Conservation (phyloP, 2,329 filamentous ascomycete species). For the Neurospora sp. region DNA sequence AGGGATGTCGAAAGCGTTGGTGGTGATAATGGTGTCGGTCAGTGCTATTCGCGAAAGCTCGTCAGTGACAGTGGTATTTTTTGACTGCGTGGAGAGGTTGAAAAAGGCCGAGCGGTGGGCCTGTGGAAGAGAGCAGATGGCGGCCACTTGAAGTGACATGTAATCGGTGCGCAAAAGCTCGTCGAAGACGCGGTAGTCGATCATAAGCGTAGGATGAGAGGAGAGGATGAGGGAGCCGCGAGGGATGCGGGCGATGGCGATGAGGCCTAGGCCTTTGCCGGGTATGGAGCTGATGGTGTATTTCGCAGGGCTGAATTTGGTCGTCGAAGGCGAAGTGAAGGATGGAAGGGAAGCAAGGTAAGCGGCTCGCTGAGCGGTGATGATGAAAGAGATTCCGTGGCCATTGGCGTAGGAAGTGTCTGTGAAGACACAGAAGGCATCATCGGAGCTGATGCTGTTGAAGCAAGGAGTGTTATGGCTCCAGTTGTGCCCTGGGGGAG, state of each 20-base stretch:
- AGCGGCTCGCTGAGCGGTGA: constrained; percentile 23
- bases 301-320: constrained; percentile 11
- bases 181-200: constrained; percentile 29
- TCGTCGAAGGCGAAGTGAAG: constrained; percentile 19
- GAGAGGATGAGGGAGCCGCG: constrained; percentile 30
- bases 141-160: constrained; percentile 23
- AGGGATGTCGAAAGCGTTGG: constrained; percentile 31
- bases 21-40: constrained; percentile 27
- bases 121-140: constrained; percentile 22
- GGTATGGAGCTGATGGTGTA: constrained; percentile 28
- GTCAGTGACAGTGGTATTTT: constrained; percentile 11
- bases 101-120: constrained; percentile 23
- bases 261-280: constrained; percentile 29
- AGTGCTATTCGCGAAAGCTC: constrained; percentile 17
- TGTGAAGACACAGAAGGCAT: constrained; percentile 27
- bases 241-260: constrained; percentile 24
- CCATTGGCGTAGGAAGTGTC: constrained; percentile 25
- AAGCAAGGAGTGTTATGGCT: constrained; percentile 20
- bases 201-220: constrained; percentile 28
- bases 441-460: constrained; percentile 11
- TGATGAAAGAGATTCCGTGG: constrained; percentile 30
- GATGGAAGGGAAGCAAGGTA: constrained; percentile 19
- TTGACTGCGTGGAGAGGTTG: constrained; percentile 26
- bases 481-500: constrained; percentile 12
- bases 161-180: constrained; percentile 20